Conservation (phyloP, 2,329 filamentous ascomycete genomes). For the Clarireedia homoeocarpa region DNA sequence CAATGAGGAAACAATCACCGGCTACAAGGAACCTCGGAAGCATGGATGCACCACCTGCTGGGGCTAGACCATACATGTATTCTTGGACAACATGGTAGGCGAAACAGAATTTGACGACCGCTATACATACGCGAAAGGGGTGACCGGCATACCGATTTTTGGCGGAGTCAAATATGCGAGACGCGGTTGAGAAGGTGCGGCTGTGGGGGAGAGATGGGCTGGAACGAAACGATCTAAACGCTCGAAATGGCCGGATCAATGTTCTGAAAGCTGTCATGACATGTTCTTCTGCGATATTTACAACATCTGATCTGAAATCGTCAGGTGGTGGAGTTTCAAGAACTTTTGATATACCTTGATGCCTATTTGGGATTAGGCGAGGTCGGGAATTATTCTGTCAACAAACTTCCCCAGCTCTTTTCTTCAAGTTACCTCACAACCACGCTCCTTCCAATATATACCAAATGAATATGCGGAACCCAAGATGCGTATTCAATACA, state of each 20-base stretch:
- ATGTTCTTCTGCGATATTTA: constrained; percentile 3
- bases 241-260: neutral
- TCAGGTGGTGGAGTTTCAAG: neutral
- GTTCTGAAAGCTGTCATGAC: constrained; percentile 10
- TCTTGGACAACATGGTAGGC: constrained; percentile 45
- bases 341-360: neutral
- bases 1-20: constrained; percentile 63
- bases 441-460: neutral
- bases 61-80: constrained; percentile 54
- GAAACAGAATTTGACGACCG: constrained; percentile 40
- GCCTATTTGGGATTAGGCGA: neutral
- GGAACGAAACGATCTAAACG: neutral
- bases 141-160: constrained; percentile 17
- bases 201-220: neutral
- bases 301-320: neutral
- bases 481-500: constrained; percentile 34
- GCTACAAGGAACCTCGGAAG: constrained; percentile 67
- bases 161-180: constrained; percentile 3
- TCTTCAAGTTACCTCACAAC: neutral
- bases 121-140: constrained; percentile 36
- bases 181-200: constrained; percentile 3
- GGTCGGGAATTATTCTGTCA: neutral
- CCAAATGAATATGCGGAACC: constrained; percentile 18
- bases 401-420: neutral
- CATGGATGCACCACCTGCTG: constrained; percentile 74